Evolutionary conservation across 345 rosid species (phyloP).

Genomic region (Dipteronia sinensis): DNA sequence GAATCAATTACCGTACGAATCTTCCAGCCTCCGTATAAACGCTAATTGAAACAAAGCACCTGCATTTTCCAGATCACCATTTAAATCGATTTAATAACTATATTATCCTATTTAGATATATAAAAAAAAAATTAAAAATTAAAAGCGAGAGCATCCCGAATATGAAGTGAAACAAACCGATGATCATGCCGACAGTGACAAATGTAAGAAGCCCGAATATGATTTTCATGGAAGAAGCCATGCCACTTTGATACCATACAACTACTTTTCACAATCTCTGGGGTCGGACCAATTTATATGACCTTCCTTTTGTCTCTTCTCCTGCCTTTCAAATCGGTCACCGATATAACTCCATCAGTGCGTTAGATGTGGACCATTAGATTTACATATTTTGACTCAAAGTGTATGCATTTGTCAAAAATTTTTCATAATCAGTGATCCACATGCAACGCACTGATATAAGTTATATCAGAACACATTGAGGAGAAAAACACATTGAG

Average conservation of each 20-base stretch:
- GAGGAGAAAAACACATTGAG: too few relatives aligned
- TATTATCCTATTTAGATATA: not conserved
- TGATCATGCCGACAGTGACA: constrained; percentile 89
- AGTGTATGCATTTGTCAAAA: too few relatives aligned
- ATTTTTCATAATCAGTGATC: too few relatives aligned
- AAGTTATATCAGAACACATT: too few relatives aligned
- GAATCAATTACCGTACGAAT: constrained; percentile 58
- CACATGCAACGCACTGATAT: too few relatives aligned
- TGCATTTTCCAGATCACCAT: constrained; percentile 41
- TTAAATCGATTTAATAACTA: not conserved
- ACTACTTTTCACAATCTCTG: not conserved
- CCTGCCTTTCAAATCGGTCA: too few relatives aligned
- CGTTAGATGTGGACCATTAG: too few relatives aligned
- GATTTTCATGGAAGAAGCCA: constrained; percentile 77
- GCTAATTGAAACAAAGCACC: constrained; percentile 91
- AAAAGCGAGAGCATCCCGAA: not conserved
- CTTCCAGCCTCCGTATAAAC: constrained; percentile 70
- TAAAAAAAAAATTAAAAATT: too few relatives aligned
- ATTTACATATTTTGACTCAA: too few relatives aligned
- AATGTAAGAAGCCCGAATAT: constrained; percentile 79
- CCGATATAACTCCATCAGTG: too few relatives aligned
- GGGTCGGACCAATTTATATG: too few relatives aligned
- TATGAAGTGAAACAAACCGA: constrained; percentile 46
- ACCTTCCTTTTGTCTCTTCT: too few relatives aligned
- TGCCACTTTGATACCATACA: constrained; percentile 11